These are phyloP conservation scores for Galerina marginata DNA, from an alignment of 768 basidiomycete species.

Conservation along the genomic window DNA sequence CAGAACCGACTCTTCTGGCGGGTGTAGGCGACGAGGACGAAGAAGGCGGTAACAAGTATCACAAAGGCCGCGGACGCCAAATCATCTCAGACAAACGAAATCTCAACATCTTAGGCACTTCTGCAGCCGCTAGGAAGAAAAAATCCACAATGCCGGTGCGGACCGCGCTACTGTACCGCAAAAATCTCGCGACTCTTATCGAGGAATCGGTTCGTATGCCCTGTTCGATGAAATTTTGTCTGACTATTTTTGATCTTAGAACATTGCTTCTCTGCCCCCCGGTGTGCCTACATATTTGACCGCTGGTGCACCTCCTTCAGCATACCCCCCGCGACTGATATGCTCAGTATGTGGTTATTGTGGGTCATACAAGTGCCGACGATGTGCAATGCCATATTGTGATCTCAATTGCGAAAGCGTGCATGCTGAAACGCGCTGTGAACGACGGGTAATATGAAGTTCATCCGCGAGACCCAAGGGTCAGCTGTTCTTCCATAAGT, in stretches of 20 bases:
- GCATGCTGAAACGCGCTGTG: slow-evolving; percentile 83
- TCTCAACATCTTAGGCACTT: slow-evolving; percentile 53
- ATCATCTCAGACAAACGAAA: slow-evolving; percentile 80
- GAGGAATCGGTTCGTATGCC: slow-evolving; percentile 76
- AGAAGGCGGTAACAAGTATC: slow-evolving; percentile 47
- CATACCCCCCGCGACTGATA: slow-evolving; percentile 69
- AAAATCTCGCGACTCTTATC: slow-evolving; percentile 72
- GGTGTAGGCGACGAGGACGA: slow-evolving; percentile 53
- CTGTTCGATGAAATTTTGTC: not conserved
- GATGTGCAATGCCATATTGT: slow-evolving; percentile 80
- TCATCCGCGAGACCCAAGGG: too few relatives aligned
- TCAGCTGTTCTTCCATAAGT: too few relatives aligned
- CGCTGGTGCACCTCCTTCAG: slow-evolving; percentile 61
- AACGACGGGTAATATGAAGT: slow-evolving; percentile 63
- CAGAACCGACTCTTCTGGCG: slow-evolving; percentile 56
- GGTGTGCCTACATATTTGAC: slow-evolving; percentile 73
- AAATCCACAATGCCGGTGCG: slow-evolving; percentile 85
- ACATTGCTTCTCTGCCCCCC: slow-evolving; percentile 57
- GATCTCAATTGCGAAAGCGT: slow-evolving; percentile 73
- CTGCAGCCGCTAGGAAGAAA: slow-evolving; percentile 64
- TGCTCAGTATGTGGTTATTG: slow-evolving; percentile 91
- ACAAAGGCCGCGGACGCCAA: slow-evolving; percentile 75
- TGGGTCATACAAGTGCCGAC: slow-evolving; percentile 79
- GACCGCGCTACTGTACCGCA: slow-evolving; percentile 81
- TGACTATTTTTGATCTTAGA: slow-evolving; percentile 42